Conservation (phyloP, 305 asterid genomes). For the Fraxinus baroniana region DNA sequence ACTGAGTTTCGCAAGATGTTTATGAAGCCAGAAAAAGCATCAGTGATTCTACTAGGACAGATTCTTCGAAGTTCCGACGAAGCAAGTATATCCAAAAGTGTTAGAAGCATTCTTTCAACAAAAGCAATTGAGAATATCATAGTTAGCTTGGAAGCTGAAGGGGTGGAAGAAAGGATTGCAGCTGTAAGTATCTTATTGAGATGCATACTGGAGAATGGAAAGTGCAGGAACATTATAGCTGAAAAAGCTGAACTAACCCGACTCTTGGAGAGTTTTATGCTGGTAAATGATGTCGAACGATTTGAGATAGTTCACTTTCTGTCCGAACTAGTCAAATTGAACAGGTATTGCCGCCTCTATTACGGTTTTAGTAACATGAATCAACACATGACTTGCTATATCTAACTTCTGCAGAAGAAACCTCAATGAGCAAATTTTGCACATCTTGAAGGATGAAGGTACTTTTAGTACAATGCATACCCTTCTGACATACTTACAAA, state of each 20-base stretch:
- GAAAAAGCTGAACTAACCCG: conserved; percentile 52
- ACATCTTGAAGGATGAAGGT: conserved; percentile 68
- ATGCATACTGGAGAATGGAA: conserved; percentile 70
- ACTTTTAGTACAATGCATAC: conserved; percentile 71
- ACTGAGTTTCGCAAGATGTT: conserved; percentile 35
- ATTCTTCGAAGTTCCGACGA: conserved; percentile 43
- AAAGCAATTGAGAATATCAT: conserved; percentile 41
- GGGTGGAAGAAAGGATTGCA: conserved; percentile 50
- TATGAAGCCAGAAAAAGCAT: conserved; percentile 55
- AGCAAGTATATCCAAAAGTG: conserved; percentile 27
- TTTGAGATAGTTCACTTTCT: conserved; percentile 69
- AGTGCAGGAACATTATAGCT: conserved; percentile 64
- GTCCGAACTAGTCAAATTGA: conserved; percentile 62
- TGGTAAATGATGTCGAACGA: conserved; percentile 42
- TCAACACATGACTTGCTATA: not conserved
- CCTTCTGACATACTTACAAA: conserved; percentile 66
- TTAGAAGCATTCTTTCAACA: conserved; percentile 35
- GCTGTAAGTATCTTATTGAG: conserved; percentile 64
- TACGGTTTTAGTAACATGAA: not conserved
- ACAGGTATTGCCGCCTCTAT: conserved; percentile 42
- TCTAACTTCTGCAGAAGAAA: conserved; percentile 52
- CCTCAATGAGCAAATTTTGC: conserved; percentile 60
- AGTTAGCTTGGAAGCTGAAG: conserved; percentile 44
- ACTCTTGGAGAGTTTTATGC: conserved; percentile 50
- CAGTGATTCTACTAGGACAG: conserved; percentile 51